Base-by-base conservation (phyloP, 2,329 filamentous ascomycete genomes). In the Calonectria pteridis region DNA sequence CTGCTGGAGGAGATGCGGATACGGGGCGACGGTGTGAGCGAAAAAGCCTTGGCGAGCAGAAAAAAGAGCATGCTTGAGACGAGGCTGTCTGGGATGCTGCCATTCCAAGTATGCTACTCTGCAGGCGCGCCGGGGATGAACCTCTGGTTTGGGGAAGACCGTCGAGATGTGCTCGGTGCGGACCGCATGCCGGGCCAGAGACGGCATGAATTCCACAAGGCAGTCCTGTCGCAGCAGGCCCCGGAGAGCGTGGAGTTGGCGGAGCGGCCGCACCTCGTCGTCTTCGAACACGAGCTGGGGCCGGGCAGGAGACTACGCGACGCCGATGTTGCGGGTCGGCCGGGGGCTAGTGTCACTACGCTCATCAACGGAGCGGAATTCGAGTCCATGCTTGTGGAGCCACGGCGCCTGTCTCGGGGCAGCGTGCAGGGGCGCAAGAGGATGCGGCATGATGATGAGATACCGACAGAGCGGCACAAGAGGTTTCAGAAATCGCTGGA, bases 161-260 rank as follows among this genome's bases (percentile, higher is more conserved):
- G 79, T 11, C 55, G 79, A 31, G 79, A 80, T 29, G 79, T 80
- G 18, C 77, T 80, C 35, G 77, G 79, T 11, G 76, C 79, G 31
- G 79, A 80, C 49, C 77, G 77, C n/a, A 80, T 81, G 79, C 79
- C 79, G n/a, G 79, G 77, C 3, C 79, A 80, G 72, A 72, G 59
- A 26, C 76, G 79, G 3, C 77, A 72, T 67, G 79, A 81, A 67
- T 69, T 72, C 31, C 79, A 80, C 55, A 78, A 73, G 58, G 26
- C 23, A 6, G 23, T 55, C 4, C 66, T 73, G 11, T 68, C 73
- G 10, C 62, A 33, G 16, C 59, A 74, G 33, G 37, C 26, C 23
- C 58, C 31, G 23, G 49, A 74, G 13, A 33, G 64, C 5, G 18
- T 43, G 5, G 51, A 62, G 26, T 29, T 77, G 3, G n/a, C 31